Conservation (phyloP, 2,329 filamentous ascomycete species). For the Taxawa tesnikishii region DNA sequence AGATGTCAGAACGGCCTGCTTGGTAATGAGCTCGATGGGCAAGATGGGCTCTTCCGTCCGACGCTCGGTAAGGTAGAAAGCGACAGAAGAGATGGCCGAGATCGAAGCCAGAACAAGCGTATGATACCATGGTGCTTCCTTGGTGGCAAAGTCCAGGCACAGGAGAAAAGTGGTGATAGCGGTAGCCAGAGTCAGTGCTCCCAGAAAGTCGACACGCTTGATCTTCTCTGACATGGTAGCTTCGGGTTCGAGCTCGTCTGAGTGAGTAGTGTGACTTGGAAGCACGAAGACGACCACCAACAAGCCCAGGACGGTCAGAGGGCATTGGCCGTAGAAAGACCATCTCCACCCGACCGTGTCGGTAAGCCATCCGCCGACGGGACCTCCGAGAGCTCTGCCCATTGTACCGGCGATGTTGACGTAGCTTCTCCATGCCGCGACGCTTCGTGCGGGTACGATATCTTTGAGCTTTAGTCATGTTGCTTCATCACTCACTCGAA, state of each 20-base stretch:
- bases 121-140: slow-evolving; percentile 26
- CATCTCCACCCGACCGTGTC: slow-evolving; percentile 57
- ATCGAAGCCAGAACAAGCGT: slow-evolving; percentile 22
- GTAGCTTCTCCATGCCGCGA: slow-evolving; percentile 37
- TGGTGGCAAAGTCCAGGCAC: slow-evolving; percentile 37
- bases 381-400: slow-evolving; percentile 38
- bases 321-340: too few relatives aligned
- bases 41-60: slow-evolving; percentile 45
- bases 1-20: slow-evolving; percentile 40
- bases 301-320: too few relatives aligned
- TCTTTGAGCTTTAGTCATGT: too few relatives aligned
- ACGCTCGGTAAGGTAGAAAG: slow-evolving; percentile 25
- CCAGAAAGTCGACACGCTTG: slow-evolving; percentile 46
- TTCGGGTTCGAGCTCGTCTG: too few relatives aligned
- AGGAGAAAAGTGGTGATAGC: slow-evolving; percentile 33
- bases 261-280: too few relatives aligned
- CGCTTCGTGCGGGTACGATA: slow-evolving; percentile 34
- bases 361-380: slow-evolving; percentile 47
- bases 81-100: slow-evolving; percentile 13
- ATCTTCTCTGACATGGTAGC: too few relatives aligned
- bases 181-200: slow-evolving; percentile 33
- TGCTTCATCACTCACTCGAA: too few relatives aligned
- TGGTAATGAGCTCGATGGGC: slow-evolving; percentile 40
- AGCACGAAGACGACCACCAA: too few relatives aligned
- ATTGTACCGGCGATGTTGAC: slow-evolving; percentile 39